phyloP scores from a whole-genome alignment of 306 rosid genomes.

The Lathyrus oleraceus region DNA sequence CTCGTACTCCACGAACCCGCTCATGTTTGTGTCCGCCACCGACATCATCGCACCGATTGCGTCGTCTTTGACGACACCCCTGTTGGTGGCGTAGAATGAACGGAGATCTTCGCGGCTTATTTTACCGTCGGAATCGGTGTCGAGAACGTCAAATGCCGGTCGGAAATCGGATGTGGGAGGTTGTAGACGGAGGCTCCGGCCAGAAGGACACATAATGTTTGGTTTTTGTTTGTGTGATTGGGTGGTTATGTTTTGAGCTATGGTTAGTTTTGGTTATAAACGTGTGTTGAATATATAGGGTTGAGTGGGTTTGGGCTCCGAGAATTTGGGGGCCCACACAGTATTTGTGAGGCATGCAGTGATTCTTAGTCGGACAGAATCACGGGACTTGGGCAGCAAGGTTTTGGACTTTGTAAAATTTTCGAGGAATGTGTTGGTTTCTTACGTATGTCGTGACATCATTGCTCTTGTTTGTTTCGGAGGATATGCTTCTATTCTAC shows the following conservation, averaged over 20 bases:
- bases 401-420: background rate
- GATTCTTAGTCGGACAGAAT: background rate
- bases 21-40: conserved; percentile 70
- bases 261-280: background rate
- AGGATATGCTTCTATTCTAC: background rate
- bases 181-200: conserved; percentile 12
- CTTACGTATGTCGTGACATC: conserved; percentile 30
- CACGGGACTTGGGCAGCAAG: conserved; percentile 37
- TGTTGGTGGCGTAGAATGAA: conserved; percentile 48
- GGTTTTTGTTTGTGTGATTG: background rate
- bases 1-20: conserved; percentile 86
- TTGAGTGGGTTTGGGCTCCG: background rate
- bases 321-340: conserved; percentile 26
- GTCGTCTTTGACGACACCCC: conserved; percentile 40
- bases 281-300: background rate
- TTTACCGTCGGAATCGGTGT: conserved; percentile 77
- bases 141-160: conserved; percentile 75
- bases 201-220: conserved; percentile 65
- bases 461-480: background rate
- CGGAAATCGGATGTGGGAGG: conserved; percentile 41
- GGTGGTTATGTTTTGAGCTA: background rate
- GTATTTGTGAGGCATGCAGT: background rate
- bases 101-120: conserved; percentile 82
- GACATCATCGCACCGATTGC: conserved; percentile 66
- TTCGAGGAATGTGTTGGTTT: background rate